Conservation (phyloP, 192 early-diverging fungal genomes). For the Entomortierella beljakovae region DNA sequence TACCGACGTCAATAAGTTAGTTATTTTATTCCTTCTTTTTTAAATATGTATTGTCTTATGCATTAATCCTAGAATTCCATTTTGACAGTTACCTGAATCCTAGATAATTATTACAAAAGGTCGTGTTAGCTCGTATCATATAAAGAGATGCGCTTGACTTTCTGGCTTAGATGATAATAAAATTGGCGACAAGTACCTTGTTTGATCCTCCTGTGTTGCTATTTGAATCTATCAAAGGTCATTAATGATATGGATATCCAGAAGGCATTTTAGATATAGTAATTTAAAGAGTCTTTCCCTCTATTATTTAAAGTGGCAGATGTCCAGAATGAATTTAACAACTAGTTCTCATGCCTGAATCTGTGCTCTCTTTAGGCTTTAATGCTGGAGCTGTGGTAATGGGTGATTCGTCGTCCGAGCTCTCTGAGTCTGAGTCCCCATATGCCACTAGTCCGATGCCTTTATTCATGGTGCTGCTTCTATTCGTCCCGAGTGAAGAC, state of each 20-base stretch:
- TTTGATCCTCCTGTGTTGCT: background rate
- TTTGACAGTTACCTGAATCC: constrained; percentile 16
- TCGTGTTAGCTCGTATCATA: no score
- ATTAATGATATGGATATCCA: no score
- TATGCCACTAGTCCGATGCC: constrained; percentile 47
- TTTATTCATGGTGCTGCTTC: constrained; percentile 30
- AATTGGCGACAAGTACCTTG: background rate
- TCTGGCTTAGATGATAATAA: background rate
- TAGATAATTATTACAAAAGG: background rate
- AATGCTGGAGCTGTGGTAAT: constrained; percentile 11
- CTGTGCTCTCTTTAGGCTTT: background rate
- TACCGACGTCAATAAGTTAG: background rate
- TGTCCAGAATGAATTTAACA: background rate
- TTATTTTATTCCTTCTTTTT: background rate
- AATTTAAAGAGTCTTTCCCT: no score
- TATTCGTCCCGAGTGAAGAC: background rate
- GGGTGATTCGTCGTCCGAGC: constrained; percentile 29
- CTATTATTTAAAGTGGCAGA: background rate
- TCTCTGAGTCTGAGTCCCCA: constrained; percentile 44
- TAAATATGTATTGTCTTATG: background rate
- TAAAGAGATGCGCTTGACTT: no score
- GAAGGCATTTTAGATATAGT: no score
- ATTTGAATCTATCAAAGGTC: no score
- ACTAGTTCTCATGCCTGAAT: constrained; percentile 6
- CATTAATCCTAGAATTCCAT: no score